Evolutionary conservation across 1,284 basidiomycete species (phyloP).

Genomic region (Cutaneotrichosporon spelunceum): DNA sequence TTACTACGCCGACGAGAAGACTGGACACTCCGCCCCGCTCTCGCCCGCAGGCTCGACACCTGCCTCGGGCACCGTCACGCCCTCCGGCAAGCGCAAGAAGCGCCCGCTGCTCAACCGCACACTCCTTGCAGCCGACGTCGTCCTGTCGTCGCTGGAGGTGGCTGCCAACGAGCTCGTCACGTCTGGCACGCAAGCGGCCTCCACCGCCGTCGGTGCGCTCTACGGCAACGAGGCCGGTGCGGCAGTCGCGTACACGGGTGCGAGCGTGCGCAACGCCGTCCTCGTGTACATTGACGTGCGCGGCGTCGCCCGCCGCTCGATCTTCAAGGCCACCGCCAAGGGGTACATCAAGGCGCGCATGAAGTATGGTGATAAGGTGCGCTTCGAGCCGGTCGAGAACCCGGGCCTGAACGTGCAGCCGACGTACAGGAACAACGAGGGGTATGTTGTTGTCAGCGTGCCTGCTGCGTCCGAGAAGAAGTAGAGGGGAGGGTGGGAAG

Average conservation of each 20-base stretch:
- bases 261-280: slow-evolving; percentile 64
- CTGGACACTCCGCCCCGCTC: neutral
- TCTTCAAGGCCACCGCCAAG: slow-evolving; percentile 58
- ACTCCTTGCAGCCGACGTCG: slow-evolving; percentile 66
- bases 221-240: slow-evolving; percentile 66
- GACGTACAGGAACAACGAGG: slow-evolving; percentile 3
- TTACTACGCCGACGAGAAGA: slow-evolving; percentile 9
- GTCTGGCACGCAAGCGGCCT: slow-evolving; percentile 58
- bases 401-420: slow-evolving; percentile 1
- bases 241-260: slow-evolving; percentile 60
- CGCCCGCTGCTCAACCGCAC: slow-evolving; percentile 55
- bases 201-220: slow-evolving; percentile 59
- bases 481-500: neutral
- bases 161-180: slow-evolving; percentile 63
- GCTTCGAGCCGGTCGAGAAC: slow-evolving; percentile 34
- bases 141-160: slow-evolving; percentile 67
- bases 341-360: slow-evolving; percentile 48
- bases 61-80: slow-evolving; percentile 1
- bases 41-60: neutral
- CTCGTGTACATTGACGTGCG: slow-evolving; percentile 72
- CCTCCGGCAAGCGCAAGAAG: slow-evolving; percentile 29
- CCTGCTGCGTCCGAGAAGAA: neutral
- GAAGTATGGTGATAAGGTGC: slow-evolving; percentile 39
- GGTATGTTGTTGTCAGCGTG: neutral
- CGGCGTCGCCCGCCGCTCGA: slow-evolving; percentile 65